phyloP scores from a whole-genome alignment of 2,329 filamentous ascomycete species.

The Chaetomiaceae sp. region DNA sequence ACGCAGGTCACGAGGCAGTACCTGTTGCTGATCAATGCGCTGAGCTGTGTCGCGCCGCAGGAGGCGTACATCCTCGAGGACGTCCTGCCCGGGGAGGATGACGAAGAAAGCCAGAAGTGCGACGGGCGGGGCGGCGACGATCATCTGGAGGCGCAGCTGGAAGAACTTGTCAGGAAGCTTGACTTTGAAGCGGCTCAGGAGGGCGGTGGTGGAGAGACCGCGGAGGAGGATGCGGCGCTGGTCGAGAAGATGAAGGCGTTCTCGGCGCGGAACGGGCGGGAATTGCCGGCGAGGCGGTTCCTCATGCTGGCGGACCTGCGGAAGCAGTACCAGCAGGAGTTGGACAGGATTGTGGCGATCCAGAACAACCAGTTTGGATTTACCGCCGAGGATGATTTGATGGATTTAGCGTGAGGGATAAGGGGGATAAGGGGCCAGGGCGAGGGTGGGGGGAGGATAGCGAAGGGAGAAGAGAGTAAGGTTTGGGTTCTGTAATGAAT shows the following conservation, averaged over 20 bases:
- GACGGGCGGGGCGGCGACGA: constrained; percentile 12
- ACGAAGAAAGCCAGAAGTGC: constrained; percentile 2
- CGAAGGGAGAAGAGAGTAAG: not conserved
- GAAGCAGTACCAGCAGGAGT: constrained; percentile 82
- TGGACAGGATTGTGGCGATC: constrained; percentile 84
- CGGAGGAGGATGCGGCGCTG: constrained; percentile 23
- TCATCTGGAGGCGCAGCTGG: constrained; percentile 23
- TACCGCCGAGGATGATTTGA: constrained; percentile 47
- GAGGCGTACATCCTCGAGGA: constrained; percentile 75
- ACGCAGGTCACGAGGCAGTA: constrained; percentile 70
- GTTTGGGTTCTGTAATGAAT: constrained; percentile 9
- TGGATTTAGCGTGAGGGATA: constrained; percentile 44
- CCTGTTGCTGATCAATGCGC: constrained; percentile 85
- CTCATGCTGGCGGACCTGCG: constrained; percentile 82
- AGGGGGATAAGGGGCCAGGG: not conserved
- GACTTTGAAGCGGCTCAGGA: constrained; percentile 16
- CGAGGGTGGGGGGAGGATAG: not conserved
- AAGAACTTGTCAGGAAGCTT: constrained; percentile 21
- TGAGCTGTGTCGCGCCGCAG: constrained; percentile 75
- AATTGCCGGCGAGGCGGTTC: constrained; percentile 60
- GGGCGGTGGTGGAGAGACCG: not conserved
- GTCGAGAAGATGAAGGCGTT: constrained; percentile 27
- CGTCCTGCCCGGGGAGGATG: constrained; percentile 33
- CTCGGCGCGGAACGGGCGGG: constrained; percentile 23
- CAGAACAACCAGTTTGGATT: constrained; percentile 88